Evolutionary conservation across 169 alveolate genomes (phyloP), one percentile per base, ranked within the genome.

Genomic region (Amoebophrya sp.): DNA sequence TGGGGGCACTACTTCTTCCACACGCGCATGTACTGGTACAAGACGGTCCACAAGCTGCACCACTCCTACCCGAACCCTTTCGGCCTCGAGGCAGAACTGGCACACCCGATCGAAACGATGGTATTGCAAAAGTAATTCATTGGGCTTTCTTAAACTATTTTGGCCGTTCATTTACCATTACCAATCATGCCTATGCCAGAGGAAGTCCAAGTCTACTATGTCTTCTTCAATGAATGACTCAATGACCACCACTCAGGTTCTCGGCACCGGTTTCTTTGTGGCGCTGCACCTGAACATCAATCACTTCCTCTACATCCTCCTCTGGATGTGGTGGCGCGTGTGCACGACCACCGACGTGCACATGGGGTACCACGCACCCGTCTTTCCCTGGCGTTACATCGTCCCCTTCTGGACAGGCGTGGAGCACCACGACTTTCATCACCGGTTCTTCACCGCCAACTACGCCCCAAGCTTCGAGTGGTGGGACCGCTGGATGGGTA

Each of bases 401-500:
- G 34, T 58, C 7, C 78, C 78, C 78, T 58, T 7, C 78, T 58
- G 78, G 78, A n/a, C 38, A 13, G 78, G 78, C 26, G 78, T 58
- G 39, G 78, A 58, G 78, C 78, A 58, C 78, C 78, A 58, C 78
- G 78, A 58, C 78, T 58, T 58, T 29, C 78, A 58, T 29, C 78
- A 58, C 23, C 78, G 78, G 39, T 58, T 23, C 78, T 58, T 58
- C 78, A 58, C 78, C 78, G 78, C 78, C 34, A 58, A 58, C 78
- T 58, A 58, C 78, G 78, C 78, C 34, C 78, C 78, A 16, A 23
- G 78, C 23, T 58, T 58, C 78, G 78, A 58, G 78, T 58, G 78
- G 78, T 58, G 78, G 78, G 78, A 58, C 78, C 78, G 78, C 78
- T 58, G 78, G 39, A 58, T 58, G 78, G 78, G 39, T 29, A 58